Percentiles rank a stretch among this genome's conserved stretches.
phyloP scores from a whole-genome alignment of 306 rosid species.

The Phaseolus lunatus region DNA sequence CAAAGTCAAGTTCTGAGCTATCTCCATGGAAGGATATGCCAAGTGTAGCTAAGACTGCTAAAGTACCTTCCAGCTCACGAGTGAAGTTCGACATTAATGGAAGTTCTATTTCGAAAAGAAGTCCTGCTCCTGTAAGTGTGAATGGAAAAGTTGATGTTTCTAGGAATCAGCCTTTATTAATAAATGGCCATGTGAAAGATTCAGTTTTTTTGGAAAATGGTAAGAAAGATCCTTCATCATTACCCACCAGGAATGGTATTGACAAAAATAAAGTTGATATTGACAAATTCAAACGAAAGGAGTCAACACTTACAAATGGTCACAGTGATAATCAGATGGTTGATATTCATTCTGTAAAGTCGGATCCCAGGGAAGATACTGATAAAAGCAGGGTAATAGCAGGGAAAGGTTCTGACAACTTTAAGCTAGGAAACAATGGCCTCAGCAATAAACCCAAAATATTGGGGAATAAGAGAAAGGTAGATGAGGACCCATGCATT shows the following conservation, averaged over 20 bases:
- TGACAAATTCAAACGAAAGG: conserved; percentile 45
- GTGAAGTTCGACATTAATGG: conserved; percentile 68
- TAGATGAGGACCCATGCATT: conserved; percentile 50
- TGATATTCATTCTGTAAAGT: conserved; percentile 52
- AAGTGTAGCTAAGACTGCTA: conserved; percentile 59
- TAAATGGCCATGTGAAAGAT: conserved; percentile 63
- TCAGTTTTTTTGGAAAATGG: conserved; percentile 56
- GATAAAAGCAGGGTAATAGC: conserved; percentile 50
- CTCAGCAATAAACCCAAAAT: conserved; percentile 39
- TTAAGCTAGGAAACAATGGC: conserved; percentile 58
- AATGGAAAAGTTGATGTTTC: conserved; percentile 65
- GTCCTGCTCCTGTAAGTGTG: conserved; percentile 52
- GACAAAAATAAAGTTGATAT: conserved; percentile 49
- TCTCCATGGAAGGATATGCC: conserved; percentile 62
- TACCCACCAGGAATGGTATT: conserved; percentile 55
- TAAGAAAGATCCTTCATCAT: conserved; percentile 53
- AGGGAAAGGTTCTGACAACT: conserved; percentile 45
- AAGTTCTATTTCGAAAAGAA: conserved; percentile 59
- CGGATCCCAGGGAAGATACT: conserved; percentile 46
- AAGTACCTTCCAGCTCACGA: conserved; percentile 55
- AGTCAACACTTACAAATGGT: conserved; percentile 49
- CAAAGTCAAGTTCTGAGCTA: conserved; percentile 58
- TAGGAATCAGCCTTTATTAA: conserved; percentile 52
- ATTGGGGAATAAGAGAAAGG: conserved; percentile 70
- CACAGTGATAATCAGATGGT: conserved; percentile 44